A percentile compares a stretch with the other conserved stretches of the same genome.
Conservation (phyloP, 768 basidiomycete genomes). For the Tricholoma terreum region DNA sequence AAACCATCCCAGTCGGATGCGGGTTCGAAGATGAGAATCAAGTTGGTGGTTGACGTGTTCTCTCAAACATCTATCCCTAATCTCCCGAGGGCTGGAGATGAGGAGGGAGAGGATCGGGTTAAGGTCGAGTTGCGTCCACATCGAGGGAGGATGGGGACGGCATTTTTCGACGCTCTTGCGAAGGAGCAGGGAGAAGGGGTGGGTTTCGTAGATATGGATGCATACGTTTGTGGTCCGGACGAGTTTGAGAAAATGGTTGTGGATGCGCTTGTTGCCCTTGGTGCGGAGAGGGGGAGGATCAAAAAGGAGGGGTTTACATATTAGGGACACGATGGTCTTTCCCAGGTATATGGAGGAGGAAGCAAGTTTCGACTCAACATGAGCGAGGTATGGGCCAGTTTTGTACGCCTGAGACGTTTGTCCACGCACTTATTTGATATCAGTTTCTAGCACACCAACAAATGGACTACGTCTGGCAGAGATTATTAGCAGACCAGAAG, state of each 20-base stretch:
- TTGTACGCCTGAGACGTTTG: too few relatives aligned
- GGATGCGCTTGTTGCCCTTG: slow-evolving; percentile 30
- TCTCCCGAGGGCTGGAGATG: not conserved
- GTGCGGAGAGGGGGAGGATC: slow-evolving; percentile 31
- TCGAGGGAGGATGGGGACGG: slow-evolving; percentile 20
- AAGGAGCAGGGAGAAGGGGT: not conserved
- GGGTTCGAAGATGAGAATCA: slow-evolving; percentile 6
- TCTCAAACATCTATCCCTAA: slow-evolving; percentile 17
- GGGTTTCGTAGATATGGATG: slow-evolving; percentile 22
- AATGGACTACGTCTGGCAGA: too few relatives aligned
- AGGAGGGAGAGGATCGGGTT: not conserved
- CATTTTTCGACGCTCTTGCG: slow-evolving; percentile 11
- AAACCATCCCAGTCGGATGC: not conserved
- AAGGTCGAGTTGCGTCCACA: slow-evolving; percentile 13
- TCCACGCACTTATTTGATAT: too few relatives aligned
- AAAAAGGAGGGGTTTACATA: slow-evolving; percentile 37
- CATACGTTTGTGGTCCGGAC: slow-evolving; percentile 51
- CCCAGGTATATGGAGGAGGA: too few relatives aligned
- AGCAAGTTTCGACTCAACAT: too few relatives aligned
- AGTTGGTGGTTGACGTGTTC: slow-evolving; percentile 41
- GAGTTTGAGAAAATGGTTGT: slow-evolving; percentile 41
- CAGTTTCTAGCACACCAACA: too few relatives aligned
- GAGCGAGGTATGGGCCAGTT: too few relatives aligned
- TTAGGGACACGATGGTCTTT: too few relatives aligned
- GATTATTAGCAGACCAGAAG: too few relatives aligned